phyloP scores from a whole-genome alignment of 1,284 basidiomycete genomes.

The Hemileia vastatrix region DNA sequence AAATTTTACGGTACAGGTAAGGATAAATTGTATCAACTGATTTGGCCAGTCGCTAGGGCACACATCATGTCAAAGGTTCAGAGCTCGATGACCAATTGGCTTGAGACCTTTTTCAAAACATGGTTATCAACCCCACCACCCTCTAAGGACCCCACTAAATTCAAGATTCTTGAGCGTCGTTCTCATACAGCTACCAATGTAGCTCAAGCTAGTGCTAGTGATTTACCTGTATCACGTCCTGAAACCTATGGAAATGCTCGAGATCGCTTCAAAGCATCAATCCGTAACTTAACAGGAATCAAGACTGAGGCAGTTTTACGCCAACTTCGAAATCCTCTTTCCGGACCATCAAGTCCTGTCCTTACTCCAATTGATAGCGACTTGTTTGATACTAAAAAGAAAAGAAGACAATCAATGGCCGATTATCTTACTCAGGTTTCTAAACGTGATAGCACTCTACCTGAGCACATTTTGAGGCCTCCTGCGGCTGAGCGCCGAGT shows the following conservation, averaged over 20 bases:
- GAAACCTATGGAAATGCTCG: conserved; percentile 21
- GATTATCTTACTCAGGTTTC: conserved; percentile 19
- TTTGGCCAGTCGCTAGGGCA: conserved; percentile 2
- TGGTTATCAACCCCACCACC: conserved; percentile 7
- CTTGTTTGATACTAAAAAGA: not conserved
- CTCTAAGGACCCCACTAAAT: not conserved
- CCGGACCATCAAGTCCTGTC: conserved; percentile 12
- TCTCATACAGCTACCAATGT: not conserved
- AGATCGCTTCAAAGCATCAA: conserved; percentile 20
- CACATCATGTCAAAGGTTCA: not conserved
- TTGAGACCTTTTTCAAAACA: conserved; percentile 15
- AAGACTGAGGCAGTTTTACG: conserved; percentile 15
- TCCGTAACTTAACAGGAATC: conserved; percentile 14
- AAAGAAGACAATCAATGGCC: conserved; percentile 22
- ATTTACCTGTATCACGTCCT: not conserved
- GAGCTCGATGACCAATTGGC: not conserved
- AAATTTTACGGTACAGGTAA: not conserved
- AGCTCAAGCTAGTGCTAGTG: not conserved
- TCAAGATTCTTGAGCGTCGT: too few species aligned
- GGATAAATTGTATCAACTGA: not conserved
- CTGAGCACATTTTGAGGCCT: conserved; percentile 16
- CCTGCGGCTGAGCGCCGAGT: conserved; percentile 9
- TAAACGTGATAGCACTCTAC: conserved; percentile 18
- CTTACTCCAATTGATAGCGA: conserved; percentile 6
- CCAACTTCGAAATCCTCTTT: conserved; percentile 20